Conservation (phyloP, 306 rosid species). For the Dicorynia guianensis region DNA sequence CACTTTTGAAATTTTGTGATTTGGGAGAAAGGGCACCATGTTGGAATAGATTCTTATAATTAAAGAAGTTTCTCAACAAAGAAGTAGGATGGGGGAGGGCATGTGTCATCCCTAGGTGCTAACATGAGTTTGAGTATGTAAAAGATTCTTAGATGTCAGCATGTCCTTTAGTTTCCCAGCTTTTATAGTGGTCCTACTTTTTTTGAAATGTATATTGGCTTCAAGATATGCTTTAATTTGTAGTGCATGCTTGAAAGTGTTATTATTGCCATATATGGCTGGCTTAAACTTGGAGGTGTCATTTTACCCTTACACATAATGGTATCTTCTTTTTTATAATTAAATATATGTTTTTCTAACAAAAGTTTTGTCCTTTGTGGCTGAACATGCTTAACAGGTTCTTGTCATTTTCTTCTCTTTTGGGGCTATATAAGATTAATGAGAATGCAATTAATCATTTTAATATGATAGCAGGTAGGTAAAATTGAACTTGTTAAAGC, state of each 20-base stretch:
- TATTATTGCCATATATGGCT: slow-evolving; percentile 92
- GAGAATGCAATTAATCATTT: not conserved
- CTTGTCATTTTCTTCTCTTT: too few relatives aligned
- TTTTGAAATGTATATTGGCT: slow-evolving; percentile 28
- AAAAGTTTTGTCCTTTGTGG: too few relatives aligned
- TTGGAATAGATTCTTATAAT: too few relatives aligned
- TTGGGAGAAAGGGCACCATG: not conserved
- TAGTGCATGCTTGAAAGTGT: slow-evolving; percentile 99
- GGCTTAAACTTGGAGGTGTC: slow-evolving; percentile 99
- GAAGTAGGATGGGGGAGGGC: too few relatives aligned
- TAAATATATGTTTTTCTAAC: slow-evolving; percentile 12
- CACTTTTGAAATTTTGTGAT: not conserved
- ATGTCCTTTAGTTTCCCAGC: too few relatives aligned
- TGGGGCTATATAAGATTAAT: not conserved
- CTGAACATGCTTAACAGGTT: too few relatives aligned
- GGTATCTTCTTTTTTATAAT: slow-evolving; percentile 53
- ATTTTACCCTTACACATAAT: slow-evolving; percentile 91
- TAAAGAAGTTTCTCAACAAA: too few relatives aligned
- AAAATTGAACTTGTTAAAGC: too few relatives aligned
- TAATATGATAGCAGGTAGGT: not conserved
- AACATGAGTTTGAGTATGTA: too few relatives aligned
- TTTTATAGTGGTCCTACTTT: slow-evolving; percentile 5
- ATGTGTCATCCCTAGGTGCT: too few relatives aligned
- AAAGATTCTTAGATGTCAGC: too few relatives aligned
- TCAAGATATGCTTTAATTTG: slow-evolving; percentile 44